phyloP scores from a whole-genome alignment of 495 filamentous ascomycete genomes.

The Cladorrhinum samala region DNA sequence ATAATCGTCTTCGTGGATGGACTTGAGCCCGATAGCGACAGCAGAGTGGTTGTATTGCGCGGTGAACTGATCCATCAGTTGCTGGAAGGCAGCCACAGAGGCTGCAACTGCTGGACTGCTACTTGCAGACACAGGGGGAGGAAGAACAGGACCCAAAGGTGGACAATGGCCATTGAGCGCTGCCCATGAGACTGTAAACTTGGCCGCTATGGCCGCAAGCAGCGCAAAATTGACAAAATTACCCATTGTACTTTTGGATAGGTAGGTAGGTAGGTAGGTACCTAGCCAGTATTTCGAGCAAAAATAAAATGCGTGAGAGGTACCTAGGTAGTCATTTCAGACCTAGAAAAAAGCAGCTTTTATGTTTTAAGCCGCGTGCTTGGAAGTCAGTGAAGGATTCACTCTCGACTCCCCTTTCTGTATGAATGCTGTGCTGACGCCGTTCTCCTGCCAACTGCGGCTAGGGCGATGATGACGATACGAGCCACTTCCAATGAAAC shows the following conservation, averaged over 20 bases:
- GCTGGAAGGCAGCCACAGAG: slow-evolving; percentile 5
- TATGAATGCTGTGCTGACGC: not conserved
- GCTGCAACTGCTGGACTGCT: slow-evolving; percentile 13
- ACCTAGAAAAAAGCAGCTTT: not conserved
- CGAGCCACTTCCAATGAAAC: no score
- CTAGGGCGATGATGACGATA: not conserved
- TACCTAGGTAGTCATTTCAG: no score
- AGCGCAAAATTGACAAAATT: not conserved
- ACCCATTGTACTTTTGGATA: not conserved
- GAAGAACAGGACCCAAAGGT: slow-evolving; percentile 29
- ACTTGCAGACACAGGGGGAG: slow-evolving; percentile 20
- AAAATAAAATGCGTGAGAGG: no score
- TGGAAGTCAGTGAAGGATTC: not conserved
- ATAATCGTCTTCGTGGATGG: slow-evolving; percentile 28
- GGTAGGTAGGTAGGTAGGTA: not conserved
- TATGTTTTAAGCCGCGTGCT: not conserved
- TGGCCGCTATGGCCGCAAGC: not conserved
- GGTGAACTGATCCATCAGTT: not conserved
- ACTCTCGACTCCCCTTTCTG: not conserved
- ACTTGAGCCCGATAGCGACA: slow-evolving; percentile 31
- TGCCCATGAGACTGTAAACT: not conserved
- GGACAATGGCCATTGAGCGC: slow-evolving; percentile 18
- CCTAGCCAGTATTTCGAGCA: no score
- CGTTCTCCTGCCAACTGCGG: not conserved
- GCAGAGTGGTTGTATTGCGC: slow-evolving; percentile 19